Percentiles rank a stretch among this genome's conserved stretches.
Conservation (phyloP, 2,329 filamentous ascomycete species). For the Cercospora brassicicola region DNA sequence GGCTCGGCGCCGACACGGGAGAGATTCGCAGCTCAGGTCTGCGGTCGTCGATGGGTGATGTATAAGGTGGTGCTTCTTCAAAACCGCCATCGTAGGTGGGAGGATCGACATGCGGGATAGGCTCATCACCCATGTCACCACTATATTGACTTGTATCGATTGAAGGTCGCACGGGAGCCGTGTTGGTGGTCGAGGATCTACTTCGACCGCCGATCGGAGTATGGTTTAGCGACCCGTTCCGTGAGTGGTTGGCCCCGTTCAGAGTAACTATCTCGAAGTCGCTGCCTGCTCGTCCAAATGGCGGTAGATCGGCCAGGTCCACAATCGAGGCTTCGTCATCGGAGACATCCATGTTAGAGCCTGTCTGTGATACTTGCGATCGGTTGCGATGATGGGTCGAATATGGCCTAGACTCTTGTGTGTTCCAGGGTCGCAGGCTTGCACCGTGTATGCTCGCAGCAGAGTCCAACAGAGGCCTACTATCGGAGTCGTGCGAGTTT, state of each 20-base stretch:
- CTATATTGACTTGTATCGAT: conserved; percentile 31
- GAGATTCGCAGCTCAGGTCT: conserved; percentile 20
- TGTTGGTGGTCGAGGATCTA: conserved; percentile 32
- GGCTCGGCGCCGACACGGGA: conserved; percentile 7
- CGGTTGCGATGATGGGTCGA: conserved; percentile 44
- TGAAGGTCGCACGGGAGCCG: conserved; percentile 28
- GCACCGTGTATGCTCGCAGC: conserved; percentile 61
- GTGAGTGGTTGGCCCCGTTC: conserved; percentile 41
- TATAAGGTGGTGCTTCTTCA: conserved; percentile 53
- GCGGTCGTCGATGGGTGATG: conserved; percentile 41
- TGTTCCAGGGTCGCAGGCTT: conserved; percentile 35
- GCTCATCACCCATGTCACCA: conserved; percentile 35
- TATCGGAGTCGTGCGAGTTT: conserved; percentile 71
- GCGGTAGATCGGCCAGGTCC: conserved; percentile 32
- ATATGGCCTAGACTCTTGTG: conserved; percentile 22
- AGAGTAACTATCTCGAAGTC: conserved; percentile 49
- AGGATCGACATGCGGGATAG: conserved; percentile 37
- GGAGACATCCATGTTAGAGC: conserved; percentile 45
- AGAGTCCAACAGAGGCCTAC: conserved; percentile 68
- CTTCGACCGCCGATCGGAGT: conserved; percentile 29
- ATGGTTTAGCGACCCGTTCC: conserved; percentile 26
- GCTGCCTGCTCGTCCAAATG: conserved; percentile 38
- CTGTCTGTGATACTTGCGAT: conserved; percentile 42
- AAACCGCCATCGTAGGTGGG: conserved; percentile 41
- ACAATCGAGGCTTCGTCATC: conserved; percentile 37